phyloP scores from a whole-genome alignment of 441 rosid genomes.

The Arabidopsis lyrata region DNA sequence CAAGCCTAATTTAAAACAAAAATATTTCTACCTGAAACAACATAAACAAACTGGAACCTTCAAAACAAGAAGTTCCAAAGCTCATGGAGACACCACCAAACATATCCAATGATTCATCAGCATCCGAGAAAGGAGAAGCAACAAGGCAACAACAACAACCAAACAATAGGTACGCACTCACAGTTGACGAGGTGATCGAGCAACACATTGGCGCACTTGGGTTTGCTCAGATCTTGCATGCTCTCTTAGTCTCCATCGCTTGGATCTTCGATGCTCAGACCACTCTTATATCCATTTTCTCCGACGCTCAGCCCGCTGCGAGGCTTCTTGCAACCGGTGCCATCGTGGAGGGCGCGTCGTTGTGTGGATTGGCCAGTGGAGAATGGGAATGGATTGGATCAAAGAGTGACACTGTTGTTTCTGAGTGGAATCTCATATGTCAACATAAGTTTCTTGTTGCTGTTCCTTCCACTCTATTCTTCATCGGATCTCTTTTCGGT shows the following conservation, averaged over 20 bases:
- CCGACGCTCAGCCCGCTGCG: slow-evolving; percentile 62
- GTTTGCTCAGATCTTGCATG: slow-evolving; percentile 63
- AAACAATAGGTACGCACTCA: slow-evolving; percentile 50
- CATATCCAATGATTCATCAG: slow-evolving; percentile 36
- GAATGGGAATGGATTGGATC: slow-evolving; percentile 76
- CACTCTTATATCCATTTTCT: slow-evolving; percentile 67
- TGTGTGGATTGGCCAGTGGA: slow-evolving; percentile 52
- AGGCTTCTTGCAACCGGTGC: slow-evolving; percentile 23
- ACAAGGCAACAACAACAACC: slow-evolving; percentile 24
- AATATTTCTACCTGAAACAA: slow-evolving; percentile 40
- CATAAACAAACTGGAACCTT: slow-evolving; percentile 28
- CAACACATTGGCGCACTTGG: slow-evolving; percentile 70
- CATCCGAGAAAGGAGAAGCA: slow-evolving; percentile 41
- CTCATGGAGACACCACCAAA: slow-evolving; percentile 29
- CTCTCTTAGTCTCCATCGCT: slow-evolving; percentile 65
- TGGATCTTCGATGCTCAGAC: slow-evolving; percentile 75
- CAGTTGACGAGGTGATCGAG: slow-evolving; percentile 66
- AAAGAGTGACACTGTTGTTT: slow-evolving; percentile 50
- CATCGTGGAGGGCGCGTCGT: slow-evolving; percentile 28
- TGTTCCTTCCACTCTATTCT: slow-evolving; percentile 73
- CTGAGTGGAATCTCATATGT: slow-evolving; percentile 73
- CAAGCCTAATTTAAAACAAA: slow-evolving; percentile 11
- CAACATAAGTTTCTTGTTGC: slow-evolving; percentile 71
- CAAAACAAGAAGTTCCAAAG: slow-evolving; percentile 37
- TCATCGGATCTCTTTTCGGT: slow-evolving; percentile 67